Base-by-base conservation (phyloP, 768 basidiomycete species). In the Cantharellus anzutake region DNA sequence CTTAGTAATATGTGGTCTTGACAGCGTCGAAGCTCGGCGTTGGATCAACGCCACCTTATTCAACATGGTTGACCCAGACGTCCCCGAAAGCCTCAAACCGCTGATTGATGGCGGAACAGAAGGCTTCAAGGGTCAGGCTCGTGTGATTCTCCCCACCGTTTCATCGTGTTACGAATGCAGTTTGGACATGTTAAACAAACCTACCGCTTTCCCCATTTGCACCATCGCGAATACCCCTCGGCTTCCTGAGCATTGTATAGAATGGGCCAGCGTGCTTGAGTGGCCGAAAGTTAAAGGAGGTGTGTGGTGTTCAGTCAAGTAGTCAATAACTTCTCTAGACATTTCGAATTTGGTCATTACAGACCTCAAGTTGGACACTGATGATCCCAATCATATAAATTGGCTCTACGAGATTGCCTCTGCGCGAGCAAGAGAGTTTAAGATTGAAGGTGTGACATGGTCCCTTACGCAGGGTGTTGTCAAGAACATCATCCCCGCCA, bases 21-120 rank as follows among this genome's bases (percentile, higher is more conserved):
- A 99, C 70, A 96, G 92, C 2, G 86, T 99, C 38, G 91, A 97
- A 70, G 96, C 96, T 20, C 79, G 96, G 42, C 79, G 96, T 59
- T 99, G 96, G 96, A 98, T 99, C 71, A 98, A 96, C 67, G 92
- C 94, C 3, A 99, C 93, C 34, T 80, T 99, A 35, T 91, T 97
- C 40, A 86, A 91, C 66, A 76, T 98, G 66, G 91, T 96, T 0
- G 94, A 99, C 70, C 75, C 80, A n/a, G 90, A 92, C 59, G 83
- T 84, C 65, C 87, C 86, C 51, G 93, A 98, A 66, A 90, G 86
- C 65, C 65, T 98, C 67, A 98, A 97, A 66, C 96, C 96, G 20
- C 78, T 99, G 56, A 97, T 99, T 64, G 96, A 99, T 66, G 96
- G 96, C 38, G 96, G 96, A 42, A 99, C 96, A 2, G 96, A 99